These are phyloP conservation scores for Colletotrichum australisinense DNA, from an alignment of 2,329 filamentous ascomycete genomes.

Conservation along the genomic window DNA sequence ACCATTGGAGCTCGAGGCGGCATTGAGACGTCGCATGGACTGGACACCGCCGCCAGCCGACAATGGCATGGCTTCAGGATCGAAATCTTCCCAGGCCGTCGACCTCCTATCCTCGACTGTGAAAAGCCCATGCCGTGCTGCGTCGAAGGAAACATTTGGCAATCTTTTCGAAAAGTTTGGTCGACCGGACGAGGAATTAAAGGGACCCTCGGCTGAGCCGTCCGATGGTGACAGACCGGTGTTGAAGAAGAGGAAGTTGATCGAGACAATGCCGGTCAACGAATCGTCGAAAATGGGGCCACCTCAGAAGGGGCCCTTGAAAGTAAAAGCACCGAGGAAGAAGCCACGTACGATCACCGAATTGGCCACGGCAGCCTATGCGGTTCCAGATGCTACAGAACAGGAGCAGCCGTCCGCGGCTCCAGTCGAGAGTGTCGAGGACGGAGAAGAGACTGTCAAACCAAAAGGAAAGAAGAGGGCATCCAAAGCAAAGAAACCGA, in stretches of 20 bases:
- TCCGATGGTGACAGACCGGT: slow-evolving; percentile 45
- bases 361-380: slow-evolving; percentile 79
- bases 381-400: slow-evolving; percentile 49
- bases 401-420: slow-evolving; percentile 42
- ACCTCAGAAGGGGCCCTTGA: slow-evolving; percentile 48
- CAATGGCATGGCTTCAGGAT: slow-evolving; percentile 41
- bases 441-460: slow-evolving; percentile 45
- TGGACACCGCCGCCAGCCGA: slow-evolving; percentile 75
- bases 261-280: slow-evolving; percentile 59
- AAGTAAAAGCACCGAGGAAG: slow-evolving; percentile 70
- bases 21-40: slow-evolving; percentile 65
- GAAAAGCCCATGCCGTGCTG: slow-evolving; percentile 26
- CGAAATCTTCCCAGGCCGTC: slow-evolving; percentile 45
- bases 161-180: slow-evolving; percentile 57
- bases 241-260: slow-evolving; percentile 66
- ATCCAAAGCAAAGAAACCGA: slow-evolving; percentile 53
- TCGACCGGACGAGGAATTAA: slow-evolving; percentile 41
- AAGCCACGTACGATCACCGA: slow-evolving; percentile 83
- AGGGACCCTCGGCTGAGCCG: slow-evolving; percentile 24
- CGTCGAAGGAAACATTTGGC: slow-evolving; percentile 51
- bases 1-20: slow-evolving; percentile 56
- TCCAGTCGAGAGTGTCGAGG: slow-evolving; percentile 36
- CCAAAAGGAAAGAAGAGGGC: slow-evolving; percentile 45
- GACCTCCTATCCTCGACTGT: slow-evolving; percentile 45
- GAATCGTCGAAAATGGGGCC: slow-evolving; percentile 41